phyloP scores from a whole-genome alignment of 768 basidiomycete genomes.

The Collybia nuda region DNA sequence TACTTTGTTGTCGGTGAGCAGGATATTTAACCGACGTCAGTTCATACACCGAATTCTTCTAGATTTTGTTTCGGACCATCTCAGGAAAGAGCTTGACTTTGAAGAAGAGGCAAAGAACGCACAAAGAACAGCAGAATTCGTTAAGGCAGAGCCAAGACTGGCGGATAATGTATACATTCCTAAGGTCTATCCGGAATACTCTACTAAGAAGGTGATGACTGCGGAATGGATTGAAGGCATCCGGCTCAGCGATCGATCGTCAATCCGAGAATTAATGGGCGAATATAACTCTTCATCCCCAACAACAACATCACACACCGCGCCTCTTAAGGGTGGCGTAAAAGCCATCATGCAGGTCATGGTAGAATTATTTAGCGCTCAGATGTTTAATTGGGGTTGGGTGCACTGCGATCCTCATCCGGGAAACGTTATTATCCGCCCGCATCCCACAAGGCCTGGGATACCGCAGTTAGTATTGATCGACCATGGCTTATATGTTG shows the following conservation, averaged over 20 bases:
- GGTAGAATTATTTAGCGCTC: constrained; percentile 84
- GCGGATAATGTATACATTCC: constrained; percentile 77
- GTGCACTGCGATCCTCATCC: constrained; percentile 81
- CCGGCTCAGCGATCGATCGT: constrained; percentile 63
- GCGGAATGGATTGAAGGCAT: constrained; percentile 86
- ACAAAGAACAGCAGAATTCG: constrained; percentile 60
- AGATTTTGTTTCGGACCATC: constrained; percentile 81
- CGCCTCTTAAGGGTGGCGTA: constrained; percentile 59
- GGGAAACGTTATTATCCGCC: constrained; percentile 77
- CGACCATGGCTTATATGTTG: constrained; percentile 91
- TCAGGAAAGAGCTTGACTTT: constrained; percentile 84
- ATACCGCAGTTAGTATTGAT: constrained; percentile 75
- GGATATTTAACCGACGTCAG: not conserved
- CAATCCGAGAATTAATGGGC: constrained; percentile 60
- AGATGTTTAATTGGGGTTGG: constrained; percentile 92
- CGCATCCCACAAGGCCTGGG: constrained; percentile 43
- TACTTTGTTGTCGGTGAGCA: constrained; percentile 74
- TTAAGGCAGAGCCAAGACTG: constrained; percentile 71
- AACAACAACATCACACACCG: constrained; percentile 24
- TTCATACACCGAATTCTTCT: not conserved
- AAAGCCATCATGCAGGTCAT: constrained; percentile 78
- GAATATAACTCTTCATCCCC: constrained; percentile 26
- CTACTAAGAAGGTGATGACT: constrained; percentile 77
- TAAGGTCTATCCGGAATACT: constrained; percentile 65
- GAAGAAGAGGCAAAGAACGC: constrained; percentile 79